Evolutionary conservation across 768 basidiomycete species (phyloP).

Genomic region (Sporobolomyces phaffii): DNA sequence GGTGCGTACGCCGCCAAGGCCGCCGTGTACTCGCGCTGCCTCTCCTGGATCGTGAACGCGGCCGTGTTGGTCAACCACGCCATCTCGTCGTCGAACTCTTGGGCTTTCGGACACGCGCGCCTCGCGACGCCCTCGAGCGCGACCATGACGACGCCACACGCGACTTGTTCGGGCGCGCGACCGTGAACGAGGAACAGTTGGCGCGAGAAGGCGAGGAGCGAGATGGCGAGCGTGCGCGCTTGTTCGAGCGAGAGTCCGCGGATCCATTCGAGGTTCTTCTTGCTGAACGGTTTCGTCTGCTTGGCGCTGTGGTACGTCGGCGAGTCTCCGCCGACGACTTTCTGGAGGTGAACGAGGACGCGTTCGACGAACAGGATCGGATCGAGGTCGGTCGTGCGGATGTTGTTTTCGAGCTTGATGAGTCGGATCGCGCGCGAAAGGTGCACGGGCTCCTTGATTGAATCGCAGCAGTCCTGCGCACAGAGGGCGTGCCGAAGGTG

Average conservation of each 20-base stretch:
- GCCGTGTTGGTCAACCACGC: background rate
- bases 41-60: conserved; percentile 17
- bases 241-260: conserved; percentile 13
- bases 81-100: conserved; percentile 28
- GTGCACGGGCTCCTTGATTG: conserved; percentile 6
- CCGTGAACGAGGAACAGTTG: background rate
- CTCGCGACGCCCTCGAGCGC: conserved; percentile 26
- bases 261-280: conserved; percentile 8
- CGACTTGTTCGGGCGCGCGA: conserved; percentile 7
- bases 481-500: background rate
- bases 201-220: conserved; percentile 19
- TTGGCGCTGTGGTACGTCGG: background rate
- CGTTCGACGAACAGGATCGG: conserved; percentile 32
- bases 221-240: conserved; percentile 25
- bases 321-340: background rate
- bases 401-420: conserved; percentile 12
- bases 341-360: conserved; percentile 26
- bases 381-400: conserved; percentile 9
- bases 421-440: conserved; percentile 28
- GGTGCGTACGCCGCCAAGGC: conserved; percentile 11
- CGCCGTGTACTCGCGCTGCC: conserved; percentile 16
- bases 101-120: background rate
- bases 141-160: conserved; percentile 22
- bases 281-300: conserved; percentile 3
- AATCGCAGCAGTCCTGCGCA: conserved; percentile 1